These are phyloP conservation scores for Cyberlindnera japonica DNA, from an alignment of 805 yeast genomes.

Conservation along the genomic window DNA sequence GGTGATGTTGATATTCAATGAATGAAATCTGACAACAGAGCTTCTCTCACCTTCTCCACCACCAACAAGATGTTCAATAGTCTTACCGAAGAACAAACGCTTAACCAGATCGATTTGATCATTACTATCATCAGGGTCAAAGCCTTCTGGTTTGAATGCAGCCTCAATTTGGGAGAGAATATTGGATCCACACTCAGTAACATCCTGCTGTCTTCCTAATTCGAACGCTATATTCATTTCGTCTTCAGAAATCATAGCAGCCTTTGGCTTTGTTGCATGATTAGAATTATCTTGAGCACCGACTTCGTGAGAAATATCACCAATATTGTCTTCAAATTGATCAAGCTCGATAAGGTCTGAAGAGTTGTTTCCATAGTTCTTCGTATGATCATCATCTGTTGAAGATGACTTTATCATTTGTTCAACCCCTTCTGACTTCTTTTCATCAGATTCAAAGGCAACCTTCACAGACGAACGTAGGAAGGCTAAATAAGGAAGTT, in stretches of 20 bases:
- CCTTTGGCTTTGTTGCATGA: slow-evolving; percentile 7
- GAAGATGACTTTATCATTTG: too few relatives aligned
- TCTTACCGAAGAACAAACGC: slow-evolving; percentile 77
- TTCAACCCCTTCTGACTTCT: background rate
- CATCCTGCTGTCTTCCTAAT: slow-evolving; percentile 93
- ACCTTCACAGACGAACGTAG: slow-evolving; percentile 68
- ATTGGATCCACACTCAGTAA: slow-evolving; percentile 94
- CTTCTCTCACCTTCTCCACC: slow-evolving; percentile 19
- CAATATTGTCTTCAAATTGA: background rate
- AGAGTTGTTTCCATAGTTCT: too few relatives aligned
- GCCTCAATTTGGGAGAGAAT: slow-evolving; percentile 89
- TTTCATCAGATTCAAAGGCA: slow-evolving; percentile 38
- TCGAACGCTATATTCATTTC: slow-evolving; percentile 74
- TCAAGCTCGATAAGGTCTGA: slow-evolving; percentile 9
- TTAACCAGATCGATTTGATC: slow-evolving; percentile 86
- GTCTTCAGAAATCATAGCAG: slow-evolving; percentile 42
- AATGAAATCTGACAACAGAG: background rate
- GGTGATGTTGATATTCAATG: slow-evolving; percentile 31
- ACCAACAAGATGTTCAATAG: slow-evolving; percentile 62
- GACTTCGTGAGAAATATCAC: background rate
- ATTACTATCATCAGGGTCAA: slow-evolving; percentile 56
- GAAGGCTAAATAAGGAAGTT: slow-evolving; percentile 84
- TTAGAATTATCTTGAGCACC: background rate
- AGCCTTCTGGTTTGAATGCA: slow-evolving; percentile 62
- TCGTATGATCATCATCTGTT: too few relatives aligned